A percentile compares a stretch with the other conserved stretches of the same genome.
These are phyloP conservation scores for Dryas alaskensis DNA, from an alignment of 306 rosid genomes.

Conservation along the genomic window DNA sequence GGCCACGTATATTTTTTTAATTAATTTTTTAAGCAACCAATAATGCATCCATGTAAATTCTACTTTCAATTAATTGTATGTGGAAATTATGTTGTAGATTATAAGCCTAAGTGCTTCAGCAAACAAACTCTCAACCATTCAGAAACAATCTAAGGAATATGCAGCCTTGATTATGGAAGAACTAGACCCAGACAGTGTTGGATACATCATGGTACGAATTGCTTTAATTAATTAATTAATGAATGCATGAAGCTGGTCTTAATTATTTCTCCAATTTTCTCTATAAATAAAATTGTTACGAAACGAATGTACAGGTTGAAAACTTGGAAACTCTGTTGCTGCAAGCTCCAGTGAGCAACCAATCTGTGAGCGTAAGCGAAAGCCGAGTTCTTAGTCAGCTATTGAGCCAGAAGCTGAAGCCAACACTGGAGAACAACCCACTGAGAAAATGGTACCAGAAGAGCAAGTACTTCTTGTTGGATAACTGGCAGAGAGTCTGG, in stretches of 20 bases:
- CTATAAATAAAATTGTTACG: no score
- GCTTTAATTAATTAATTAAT: not conserved
- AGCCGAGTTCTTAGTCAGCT: constrained; percentile 51
- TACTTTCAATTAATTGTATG: not conserved
- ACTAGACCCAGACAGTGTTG: constrained; percentile 49
- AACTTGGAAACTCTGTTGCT: constrained; percentile 48
- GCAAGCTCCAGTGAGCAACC: constrained; percentile 44
- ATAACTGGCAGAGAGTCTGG: constrained; percentile 63
- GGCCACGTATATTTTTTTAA: not conserved
- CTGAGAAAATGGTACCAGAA: constrained; percentile 26
- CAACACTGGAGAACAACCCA: constrained; percentile 42
- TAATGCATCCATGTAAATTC: not conserved
- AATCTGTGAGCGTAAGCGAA: constrained; percentile 45
- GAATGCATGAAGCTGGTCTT: not conserved
- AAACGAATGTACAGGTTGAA: constrained; percentile 24
- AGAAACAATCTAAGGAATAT: constrained; percentile 51
- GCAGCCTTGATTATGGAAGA: constrained; percentile 66
- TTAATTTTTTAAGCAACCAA: not conserved
- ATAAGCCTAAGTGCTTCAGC: constrained; percentile 58
- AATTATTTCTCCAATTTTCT: no score
- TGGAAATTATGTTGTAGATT: constrained; percentile 28
- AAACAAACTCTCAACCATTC: constrained; percentile 52
- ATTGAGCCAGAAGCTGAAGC: constrained; percentile 57
- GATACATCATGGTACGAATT: constrained; percentile 47
- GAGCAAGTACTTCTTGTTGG: constrained; percentile 39